Evolutionary conservation across 106 monocot genomes (phyloP).

Genomic region (Dioscorea alata): DNA sequence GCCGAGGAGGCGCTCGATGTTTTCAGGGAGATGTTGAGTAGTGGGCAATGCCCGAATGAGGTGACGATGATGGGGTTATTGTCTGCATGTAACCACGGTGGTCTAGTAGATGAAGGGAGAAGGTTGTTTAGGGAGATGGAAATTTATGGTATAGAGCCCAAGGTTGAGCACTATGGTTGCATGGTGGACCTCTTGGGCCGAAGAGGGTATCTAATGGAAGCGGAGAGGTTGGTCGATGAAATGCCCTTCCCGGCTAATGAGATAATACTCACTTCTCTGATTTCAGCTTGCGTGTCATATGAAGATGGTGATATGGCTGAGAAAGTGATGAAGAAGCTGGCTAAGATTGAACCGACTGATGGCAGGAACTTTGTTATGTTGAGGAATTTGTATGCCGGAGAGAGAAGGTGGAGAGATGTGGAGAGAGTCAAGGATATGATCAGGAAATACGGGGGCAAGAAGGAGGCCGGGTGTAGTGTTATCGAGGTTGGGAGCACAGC

Average conservation of each 20-base stretch:
- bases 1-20: constrained; percentile 32
- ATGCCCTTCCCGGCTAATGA: constrained; percentile 37
- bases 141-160: constrained; percentile 7
- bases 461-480: constrained; percentile 50
- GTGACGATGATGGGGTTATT: constrained; percentile 45
- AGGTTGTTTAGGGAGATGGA: constrained; percentile 37
- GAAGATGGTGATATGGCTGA: constrained; percentile 35
- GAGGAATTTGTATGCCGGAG: constrained; percentile 61
- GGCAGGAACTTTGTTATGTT: constrained; percentile 57
- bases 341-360: constrained; percentile 32
- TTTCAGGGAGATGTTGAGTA: constrained; percentile 27
- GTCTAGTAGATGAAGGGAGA: constrained; percentile 43
- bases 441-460: constrained; percentile 32
- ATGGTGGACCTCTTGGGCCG: constrained; percentile 45
- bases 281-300: constrained; percentile 24
- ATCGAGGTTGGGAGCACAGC: constrained; percentile 31
- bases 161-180: constrained; percentile 41
- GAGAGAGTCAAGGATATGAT: constrained; percentile 28
- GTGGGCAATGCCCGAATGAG: constrained; percentile 23
- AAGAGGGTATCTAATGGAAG: constrained; percentile 35
- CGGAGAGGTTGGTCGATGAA: constrained; percentile 31
- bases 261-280: constrained; percentile 38
- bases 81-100: constrained; percentile 44
- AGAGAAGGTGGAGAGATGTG: constrained; percentile 45
- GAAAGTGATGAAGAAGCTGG: constrained; percentile 28